Percentiles rank a stretch among this genome's conserved stretches.
Evolutionary conservation across 306 rosid species (phyloP).

Genomic region (Senna tora): DNA sequence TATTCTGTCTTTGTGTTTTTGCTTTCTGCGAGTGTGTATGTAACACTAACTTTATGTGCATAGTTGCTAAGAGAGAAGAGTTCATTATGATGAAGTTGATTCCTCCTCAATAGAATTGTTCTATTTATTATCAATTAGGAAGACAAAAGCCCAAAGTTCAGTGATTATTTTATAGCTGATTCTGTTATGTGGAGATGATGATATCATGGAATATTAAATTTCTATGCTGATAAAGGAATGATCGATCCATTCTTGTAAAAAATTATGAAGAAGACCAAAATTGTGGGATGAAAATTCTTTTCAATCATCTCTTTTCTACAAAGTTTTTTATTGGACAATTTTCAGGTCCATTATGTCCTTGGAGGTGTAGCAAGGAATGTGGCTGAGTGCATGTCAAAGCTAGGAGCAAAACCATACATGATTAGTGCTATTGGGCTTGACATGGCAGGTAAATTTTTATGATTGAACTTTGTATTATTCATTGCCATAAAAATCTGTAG

Average conservation of each 20-base stretch:
- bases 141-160: neutral
- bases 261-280: conserved; percentile 16
- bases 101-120: neutral
- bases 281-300: conserved; percentile 5
- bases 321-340: conserved; percentile 29
- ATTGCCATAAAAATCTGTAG: neutral
- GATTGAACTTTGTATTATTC: conserved; percentile 4
- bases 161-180: conserved; percentile 30
- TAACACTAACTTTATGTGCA: neutral
- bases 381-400: conserved; percentile 90
- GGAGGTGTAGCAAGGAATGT: conserved; percentile 98
- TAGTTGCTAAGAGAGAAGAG: neutral
- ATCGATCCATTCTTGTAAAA: conserved; percentile 12
- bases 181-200: conserved; percentile 6
- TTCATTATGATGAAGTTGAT: conserved; percentile 5
- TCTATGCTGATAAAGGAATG: conserved; percentile 12
- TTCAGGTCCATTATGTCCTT: conserved; percentile 67
- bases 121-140: neutral
- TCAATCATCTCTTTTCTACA: neutral
- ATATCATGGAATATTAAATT: neutral
- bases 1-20: neutral
- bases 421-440: conserved; percentile 85
- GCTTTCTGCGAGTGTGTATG: neutral
- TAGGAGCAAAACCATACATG: conserved; percentile 79
- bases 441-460: conserved; percentile 67